Evolutionary conservation across 768 basidiomycete species (phyloP).

Genomic region (Solioccasus polychromus): DNA sequence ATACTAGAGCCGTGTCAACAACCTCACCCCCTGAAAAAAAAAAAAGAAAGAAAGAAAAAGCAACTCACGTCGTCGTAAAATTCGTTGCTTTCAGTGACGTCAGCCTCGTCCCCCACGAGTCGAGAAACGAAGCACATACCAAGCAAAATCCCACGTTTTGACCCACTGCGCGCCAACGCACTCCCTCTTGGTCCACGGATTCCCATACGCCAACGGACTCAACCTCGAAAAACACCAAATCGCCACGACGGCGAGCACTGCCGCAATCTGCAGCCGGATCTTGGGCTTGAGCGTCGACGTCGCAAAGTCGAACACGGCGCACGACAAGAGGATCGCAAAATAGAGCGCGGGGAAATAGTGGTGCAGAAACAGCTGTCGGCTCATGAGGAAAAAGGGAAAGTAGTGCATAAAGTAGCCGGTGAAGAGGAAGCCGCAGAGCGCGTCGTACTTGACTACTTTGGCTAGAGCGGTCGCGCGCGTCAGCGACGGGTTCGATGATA

Average conservation of each 20-base stretch:
- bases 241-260: conserved; percentile 66
- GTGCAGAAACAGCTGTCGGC: conserved; percentile 94
- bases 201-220: conserved; percentile 82
- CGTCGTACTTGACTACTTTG: conserved; percentile 88
- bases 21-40: neutral
- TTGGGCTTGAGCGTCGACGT: conserved; percentile 77
- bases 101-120: neutral
- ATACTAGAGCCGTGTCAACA: conserved; percentile 39
- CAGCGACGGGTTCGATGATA: conserved; percentile 3
- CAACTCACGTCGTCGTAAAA: conserved; percentile 62
- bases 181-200: conserved; percentile 77
- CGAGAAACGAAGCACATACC: conserved; percentile 42
- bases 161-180: conserved; percentile 81
- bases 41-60: neutral
- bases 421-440: conserved; percentile 87
- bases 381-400: conserved; percentile 96
- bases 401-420: conserved; percentile 92
- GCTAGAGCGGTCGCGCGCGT: conserved; percentile 44
- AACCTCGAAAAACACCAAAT: conserved; percentile 78
- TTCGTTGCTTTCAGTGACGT: conserved; percentile 46
- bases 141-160: conserved; percentile 95
- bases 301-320: conserved; percentile 77
- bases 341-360: conserved; percentile 98
- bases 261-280: conserved; percentile 77
- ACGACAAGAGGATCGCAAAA: conserved; percentile 79